A percentile compares a stretch with the other conserved stretches of the same genome.
Evolutionary conservation across 176 grass and related monocot species (phyloP).

Genomic region (Urochloa ruziziensis): DNA sequence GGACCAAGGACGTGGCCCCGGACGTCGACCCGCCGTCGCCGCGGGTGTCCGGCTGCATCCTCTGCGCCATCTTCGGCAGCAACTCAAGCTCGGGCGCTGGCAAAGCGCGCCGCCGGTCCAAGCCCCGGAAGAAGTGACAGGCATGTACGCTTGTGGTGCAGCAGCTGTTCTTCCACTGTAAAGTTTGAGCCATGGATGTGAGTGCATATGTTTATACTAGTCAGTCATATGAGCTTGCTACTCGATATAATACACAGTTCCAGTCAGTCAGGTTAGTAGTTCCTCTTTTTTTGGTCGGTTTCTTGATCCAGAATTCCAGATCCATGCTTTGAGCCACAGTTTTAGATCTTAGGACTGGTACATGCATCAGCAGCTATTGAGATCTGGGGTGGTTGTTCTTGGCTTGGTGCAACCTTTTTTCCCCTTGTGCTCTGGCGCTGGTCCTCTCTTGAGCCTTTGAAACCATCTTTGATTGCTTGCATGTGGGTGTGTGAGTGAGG

Average conservation of each 20-base stretch:
- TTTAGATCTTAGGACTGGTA: conserved; percentile 8
- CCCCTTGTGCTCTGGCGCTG: neutral
- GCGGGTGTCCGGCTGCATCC: conserved; percentile 68
- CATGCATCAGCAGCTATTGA: conserved; percentile 17
- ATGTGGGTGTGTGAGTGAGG: conserved; percentile 32
- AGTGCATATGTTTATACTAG: conserved; percentile 35
- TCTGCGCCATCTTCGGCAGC: conserved; percentile 61
- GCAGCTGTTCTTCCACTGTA: neutral
- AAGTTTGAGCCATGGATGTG: conserved; percentile 20
- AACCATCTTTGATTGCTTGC: conserved; percentile 30
- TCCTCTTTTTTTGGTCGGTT: neutral
- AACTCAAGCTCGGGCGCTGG: conserved; percentile 2
- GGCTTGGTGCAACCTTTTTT: neutral
- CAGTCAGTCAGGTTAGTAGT: conserved; percentile 33
- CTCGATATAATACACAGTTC: conserved; percentile 5
- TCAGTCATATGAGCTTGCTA: conserved; percentile 25
- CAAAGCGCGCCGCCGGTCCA: conserved; percentile 8
- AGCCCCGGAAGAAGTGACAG: conserved; percentile 38
- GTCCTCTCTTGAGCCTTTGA: neutral
- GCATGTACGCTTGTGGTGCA: neutral
- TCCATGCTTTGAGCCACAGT: conserved; percentile 35
- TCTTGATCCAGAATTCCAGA: conserved; percentile 38
- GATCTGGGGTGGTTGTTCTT: conserved; percentile 21
- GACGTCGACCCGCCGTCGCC: conserved; percentile 81
- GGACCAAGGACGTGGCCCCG: conserved; percentile 50